A percentile compares a stretch with the other conserved stretches of the same genome.
phyloP scores from a whole-genome alignment of 2,329 filamentous ascomycete species.

The Pyrenochaeta sp. region DNA sequence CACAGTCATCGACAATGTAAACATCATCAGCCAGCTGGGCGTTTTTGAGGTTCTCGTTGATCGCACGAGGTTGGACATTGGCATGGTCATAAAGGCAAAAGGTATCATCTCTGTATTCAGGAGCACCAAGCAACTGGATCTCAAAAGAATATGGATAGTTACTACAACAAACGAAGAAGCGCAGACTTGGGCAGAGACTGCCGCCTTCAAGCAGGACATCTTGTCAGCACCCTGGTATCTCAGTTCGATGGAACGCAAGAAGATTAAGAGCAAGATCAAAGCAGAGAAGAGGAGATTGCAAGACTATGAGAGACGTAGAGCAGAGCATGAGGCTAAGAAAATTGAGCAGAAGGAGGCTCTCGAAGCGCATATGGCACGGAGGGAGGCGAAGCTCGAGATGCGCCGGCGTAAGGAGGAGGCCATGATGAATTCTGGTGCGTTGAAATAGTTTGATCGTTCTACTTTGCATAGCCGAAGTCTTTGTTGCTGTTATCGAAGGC shows the following conservation, averaged over 20 bases:
- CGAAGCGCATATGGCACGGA: conserved; percentile 38
- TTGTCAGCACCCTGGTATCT: conserved; percentile 64
- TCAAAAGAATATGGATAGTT: conserved; percentile 62
- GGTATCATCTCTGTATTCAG: conserved; percentile 64
- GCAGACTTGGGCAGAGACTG: conserved; percentile 61
- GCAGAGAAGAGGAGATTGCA: conserved; percentile 51
- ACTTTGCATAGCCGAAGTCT: too few species aligned
- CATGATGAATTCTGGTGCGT: conserved; percentile 53
- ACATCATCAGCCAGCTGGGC: conserved; percentile 47
- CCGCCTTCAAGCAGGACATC: conserved; percentile 59
- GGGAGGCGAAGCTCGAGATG: conserved; percentile 53
- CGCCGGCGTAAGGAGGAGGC: conserved; percentile 53
- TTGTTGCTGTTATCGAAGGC: too few species aligned
- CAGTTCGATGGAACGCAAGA: conserved; percentile 52
- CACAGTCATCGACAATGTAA: conserved; percentile 50
- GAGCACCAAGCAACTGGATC: conserved; percentile 59
- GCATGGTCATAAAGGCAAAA: conserved; percentile 64
- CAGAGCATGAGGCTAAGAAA: conserved; percentile 46
- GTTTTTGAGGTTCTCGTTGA: conserved; percentile 53
- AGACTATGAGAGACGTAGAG: conserved; percentile 41
- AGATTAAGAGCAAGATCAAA: conserved; percentile 51
- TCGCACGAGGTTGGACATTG: conserved; percentile 51
- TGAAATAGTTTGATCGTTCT: conserved; percentile 30
- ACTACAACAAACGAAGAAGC: conserved; percentile 64
- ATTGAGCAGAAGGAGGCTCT: conserved; percentile 41